A percentile compares a stretch with the other conserved stretches of the same genome.
Conservation (phyloP, 768 basidiomycete species). For the Brasilioporus rufonigricans region DNA sequence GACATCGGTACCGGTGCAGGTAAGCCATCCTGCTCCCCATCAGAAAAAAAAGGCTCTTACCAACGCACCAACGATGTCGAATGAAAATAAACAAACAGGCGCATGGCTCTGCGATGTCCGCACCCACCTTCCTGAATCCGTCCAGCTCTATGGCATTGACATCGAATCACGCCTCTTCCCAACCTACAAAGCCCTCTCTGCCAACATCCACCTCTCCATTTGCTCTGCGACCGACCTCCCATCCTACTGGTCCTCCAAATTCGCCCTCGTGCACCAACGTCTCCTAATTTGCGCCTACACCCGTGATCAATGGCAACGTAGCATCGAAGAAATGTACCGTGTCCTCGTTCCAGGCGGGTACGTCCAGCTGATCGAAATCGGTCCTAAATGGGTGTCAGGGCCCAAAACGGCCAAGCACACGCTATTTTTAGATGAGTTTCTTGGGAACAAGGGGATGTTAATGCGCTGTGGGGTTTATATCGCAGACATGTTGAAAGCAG, state of each 20-base stretch:
- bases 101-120: slow-evolving; percentile 24
- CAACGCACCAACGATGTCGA: too few relatives aligned
- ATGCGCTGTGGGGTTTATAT: slow-evolving; percentile 9
- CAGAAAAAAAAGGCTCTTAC: too few relatives aligned
- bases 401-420: slow-evolving; percentile 6
- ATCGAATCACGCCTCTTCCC: slow-evolving; percentile 26
- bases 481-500: slow-evolving; percentile 17
- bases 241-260: slow-evolving; percentile 6
- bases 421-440: slow-evolving; percentile 13
- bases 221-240: slow-evolving; percentile 30
- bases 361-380: slow-evolving; percentile 31
- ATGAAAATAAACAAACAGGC: too few relatives aligned
- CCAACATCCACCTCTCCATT: slow-evolving; percentile 24
- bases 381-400: slow-evolving; percentile 15
- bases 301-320: slow-evolving; percentile 26
- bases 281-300: slow-evolving; percentile 31
- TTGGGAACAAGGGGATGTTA: slow-evolving; percentile 9
- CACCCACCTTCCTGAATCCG: slow-evolving; percentile 12
- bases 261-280: slow-evolving; percentile 26
- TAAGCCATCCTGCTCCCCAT: too few relatives aligned
- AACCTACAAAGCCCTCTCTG: neutral
- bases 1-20: slow-evolving; percentile 24
- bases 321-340: slow-evolving; percentile 32
- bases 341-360: slow-evolving; percentile 35
- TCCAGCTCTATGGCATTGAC: slow-evolving; percentile 26